Percentiles rank a stretch among this genome's conserved stretches.
These are phyloP conservation scores for Rosa hybrid DNA, from an alignment of 331 rosid species.

Conservation along the genomic window DNA sequence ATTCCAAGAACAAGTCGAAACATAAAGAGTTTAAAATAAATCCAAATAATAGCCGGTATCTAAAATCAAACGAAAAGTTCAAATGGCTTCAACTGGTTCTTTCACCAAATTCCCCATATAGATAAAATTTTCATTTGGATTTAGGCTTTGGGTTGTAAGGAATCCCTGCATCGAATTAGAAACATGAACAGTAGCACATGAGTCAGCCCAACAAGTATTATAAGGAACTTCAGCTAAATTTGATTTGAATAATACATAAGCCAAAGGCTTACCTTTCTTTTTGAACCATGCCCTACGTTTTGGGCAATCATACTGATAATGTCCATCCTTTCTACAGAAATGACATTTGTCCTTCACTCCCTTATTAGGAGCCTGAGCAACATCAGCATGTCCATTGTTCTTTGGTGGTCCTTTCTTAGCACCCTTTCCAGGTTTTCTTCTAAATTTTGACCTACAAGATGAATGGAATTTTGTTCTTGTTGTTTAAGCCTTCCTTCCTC, in stretches of 20 bases:
- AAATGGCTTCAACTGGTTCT: neutral
- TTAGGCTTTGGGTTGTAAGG: neutral
- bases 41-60: neutral
- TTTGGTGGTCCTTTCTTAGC: neutral
- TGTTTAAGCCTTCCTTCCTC: neutral
- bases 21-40: neutral
- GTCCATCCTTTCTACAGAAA: neutral
- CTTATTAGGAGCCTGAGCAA: neutral
- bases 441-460: neutral
- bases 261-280: neutral
- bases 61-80: conserved; percentile 1
- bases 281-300: neutral
- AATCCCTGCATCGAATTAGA: conserved; percentile 13
- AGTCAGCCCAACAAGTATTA: conserved; percentile 16
- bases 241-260: neutral
- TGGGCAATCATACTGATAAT: neutral
- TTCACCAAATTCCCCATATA: neutral
- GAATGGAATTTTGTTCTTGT: too few species aligned
- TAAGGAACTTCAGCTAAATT: conserved; percentile 8
- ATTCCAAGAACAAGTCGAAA: neutral
- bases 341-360: neutral
- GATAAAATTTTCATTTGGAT: neutral
- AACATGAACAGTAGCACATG: neutral
- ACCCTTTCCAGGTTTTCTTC: neutral
- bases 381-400: neutral